Base-by-base conservation (phyloP, 306 rosid species). In the Astragalus glycyphyllos region DNA sequence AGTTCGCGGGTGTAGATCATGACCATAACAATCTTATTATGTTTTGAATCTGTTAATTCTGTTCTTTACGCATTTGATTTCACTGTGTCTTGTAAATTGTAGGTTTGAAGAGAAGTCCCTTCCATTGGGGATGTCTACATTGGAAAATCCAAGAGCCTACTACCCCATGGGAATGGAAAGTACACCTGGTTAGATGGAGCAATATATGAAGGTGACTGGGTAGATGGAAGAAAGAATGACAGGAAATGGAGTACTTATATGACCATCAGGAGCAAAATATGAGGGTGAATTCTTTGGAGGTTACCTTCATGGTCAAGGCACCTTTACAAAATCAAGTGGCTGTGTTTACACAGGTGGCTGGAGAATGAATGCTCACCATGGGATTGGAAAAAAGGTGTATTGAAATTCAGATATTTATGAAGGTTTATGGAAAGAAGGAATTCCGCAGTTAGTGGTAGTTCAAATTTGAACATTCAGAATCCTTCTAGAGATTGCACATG, bases 351-450 rank as follows among this genome's bases (percentile, higher is more conserved):
- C 80, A 3, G 99, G 99, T 7, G 69, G 81, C 6, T 94, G 96
- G 96, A 91, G 97, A 77, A 89, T 94, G 97, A 85, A 82, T 67
- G 80, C 89, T 63, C 81, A 83, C 82, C 97, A 94, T 8, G 99
- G 99, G 38, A 60, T 84, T 7, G 99, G 99, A 29, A 65, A 60
- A 72, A 86, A 94, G 73, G 85, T 77, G 71, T 91, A 89, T 76
- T n/a, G 53, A 58, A 91, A 91, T 85, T 77, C 82, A 29, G 90
- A 89, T 81, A 20, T 58, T 63, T 94, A 91, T 66, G 97, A 94
- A 69, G 99, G 99, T 60, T 80, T 81, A 69, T 94, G 99, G 96
- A 94, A 82, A 81, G 99, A 94, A 81, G 99, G 99, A 73, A 77
- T 85, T 13, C 87, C 80, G 76, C 86, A 3, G 71, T 11, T 31